Conservation (phyloP, 805 yeast species). For the Saturnispora sekii region DNA sequence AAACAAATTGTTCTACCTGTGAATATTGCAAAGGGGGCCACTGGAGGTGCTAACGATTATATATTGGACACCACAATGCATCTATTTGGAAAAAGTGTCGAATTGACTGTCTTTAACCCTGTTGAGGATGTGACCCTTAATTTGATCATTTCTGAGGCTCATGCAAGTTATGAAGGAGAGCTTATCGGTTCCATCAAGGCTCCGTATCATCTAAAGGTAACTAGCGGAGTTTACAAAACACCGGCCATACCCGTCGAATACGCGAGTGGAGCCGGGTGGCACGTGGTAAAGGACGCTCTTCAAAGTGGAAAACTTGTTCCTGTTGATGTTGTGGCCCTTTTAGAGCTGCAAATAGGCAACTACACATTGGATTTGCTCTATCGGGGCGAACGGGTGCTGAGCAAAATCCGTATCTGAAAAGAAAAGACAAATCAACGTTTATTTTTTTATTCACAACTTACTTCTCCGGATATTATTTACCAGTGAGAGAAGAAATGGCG, state of each 20-base stretch:
- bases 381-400: slow-evolving; percentile 34
- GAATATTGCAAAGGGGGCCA: slow-evolving; percentile 18
- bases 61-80: slow-evolving; percentile 44
- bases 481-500: slow-evolving; percentile 5
- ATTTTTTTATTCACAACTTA: not conserved
- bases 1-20: slow-evolving; percentile 22
- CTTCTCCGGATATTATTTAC: not conserved
- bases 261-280: slow-evolving; percentile 35
- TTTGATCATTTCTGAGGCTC: slow-evolving; percentile 35
- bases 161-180: slow-evolving; percentile 38
- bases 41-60: slow-evolving; percentile 21
- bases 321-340: slow-evolving; percentile 30
- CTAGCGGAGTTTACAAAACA: slow-evolving; percentile 44
- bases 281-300: slow-evolving; percentile 39
- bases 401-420: slow-evolving; percentile 28
- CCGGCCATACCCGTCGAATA: slow-evolving; percentile 41
- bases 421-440: not conserved
- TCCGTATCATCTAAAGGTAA: slow-evolving; percentile 33
- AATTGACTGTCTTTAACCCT: slow-evolving; percentile 47
- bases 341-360: slow-evolving; percentile 31
- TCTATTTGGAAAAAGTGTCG: slow-evolving; percentile 43
- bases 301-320: slow-evolving; percentile 39
- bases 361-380: slow-evolving; percentile 36
- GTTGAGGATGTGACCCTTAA: slow-evolving; percentile 35
- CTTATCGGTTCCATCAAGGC: slow-evolving; percentile 36